Evolutionary conservation across 805 yeast species (phyloP).

Genomic region (Zygosaccharomyces rouxii): DNA sequence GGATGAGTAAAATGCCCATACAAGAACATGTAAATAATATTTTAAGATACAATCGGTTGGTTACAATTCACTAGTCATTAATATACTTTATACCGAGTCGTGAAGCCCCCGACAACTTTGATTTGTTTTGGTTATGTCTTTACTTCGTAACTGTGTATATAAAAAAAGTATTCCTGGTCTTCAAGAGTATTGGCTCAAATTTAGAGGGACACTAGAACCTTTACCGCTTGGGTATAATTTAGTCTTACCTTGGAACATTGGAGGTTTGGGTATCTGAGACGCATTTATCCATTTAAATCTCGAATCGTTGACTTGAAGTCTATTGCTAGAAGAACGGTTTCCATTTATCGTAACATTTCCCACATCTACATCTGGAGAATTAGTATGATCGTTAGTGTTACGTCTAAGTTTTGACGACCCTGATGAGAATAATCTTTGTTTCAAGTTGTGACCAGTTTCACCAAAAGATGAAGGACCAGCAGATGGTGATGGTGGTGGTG

Average conservation of each 20-base stretch:
- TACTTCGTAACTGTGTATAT: not conserved
- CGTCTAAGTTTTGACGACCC: conserved; percentile 31
- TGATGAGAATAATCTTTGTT: conserved; percentile 32
- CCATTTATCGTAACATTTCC: conserved; percentile 27
- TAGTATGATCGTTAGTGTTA: conserved; percentile 23
- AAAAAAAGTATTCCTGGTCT: not conserved
- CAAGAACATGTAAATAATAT: conserved; percentile 3
- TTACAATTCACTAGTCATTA: not conserved
- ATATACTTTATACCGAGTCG: not conserved
- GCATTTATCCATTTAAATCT: conserved; percentile 67
- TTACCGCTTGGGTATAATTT: conserved; percentile 94
- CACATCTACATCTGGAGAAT: conserved; percentile 23
- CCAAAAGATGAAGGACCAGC: conserved; percentile 14
- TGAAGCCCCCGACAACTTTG: not conserved
- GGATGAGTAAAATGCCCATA: conserved; percentile 40
- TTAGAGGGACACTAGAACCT: conserved; percentile 86
- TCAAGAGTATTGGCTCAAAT: conserved; percentile 42
- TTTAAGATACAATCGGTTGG: not conserved
- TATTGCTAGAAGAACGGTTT: conserved; percentile 24
- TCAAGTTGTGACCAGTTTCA: conserved; percentile 11
- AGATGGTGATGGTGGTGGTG: conserved; percentile 20
- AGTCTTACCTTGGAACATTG: conserved; percentile 63
- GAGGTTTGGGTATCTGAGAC: conserved; percentile 78
- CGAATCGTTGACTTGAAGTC: conserved; percentile 57
- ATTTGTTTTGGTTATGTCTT: conserved; percentile 1